Evolutionary conservation across 257 asterid species (phyloP), one percentile per base, ranked within the genome.

Genomic region (Scutellaria galericulata): DNA sequence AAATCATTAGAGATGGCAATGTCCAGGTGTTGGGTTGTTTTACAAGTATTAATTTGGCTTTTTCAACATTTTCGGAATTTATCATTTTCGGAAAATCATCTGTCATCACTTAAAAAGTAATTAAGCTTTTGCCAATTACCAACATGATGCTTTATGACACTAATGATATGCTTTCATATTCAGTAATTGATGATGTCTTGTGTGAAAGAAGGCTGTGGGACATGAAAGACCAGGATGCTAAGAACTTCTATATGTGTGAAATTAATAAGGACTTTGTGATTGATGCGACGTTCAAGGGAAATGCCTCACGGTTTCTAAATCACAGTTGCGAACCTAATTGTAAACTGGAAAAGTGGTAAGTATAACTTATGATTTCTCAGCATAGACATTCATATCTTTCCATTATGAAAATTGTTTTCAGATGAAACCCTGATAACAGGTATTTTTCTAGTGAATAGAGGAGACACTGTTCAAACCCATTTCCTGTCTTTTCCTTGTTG

Each of bases 311-410:
- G 66, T 94, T 94, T 83, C 90, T 94, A 65, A 94, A 94, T 70
- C 98, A 94, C 81, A 89, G 98, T 64, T 94, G 98, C 69, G 87
- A 87, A 53, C 97, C 98, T 70, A 94, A 94, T 57, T 94, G 98
- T 80, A 83, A 86, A 79, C 84, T 94, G 70, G 98, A 94, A 72
- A 94, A 94, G 79, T 94, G 98, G 98, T 91, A 52, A 83, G 91
- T 83, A 48, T 68, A 20, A 31, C 71, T 70, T 66, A 46, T 81
- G 47, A 53, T 73, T 56, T 72, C 62, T 72, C 65, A 15, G 57
- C 39, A 37, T 42, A 37, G 45, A 50, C 22, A 66, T 68, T 60
- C 67, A 44, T 65, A 14, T 14, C 35, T 57, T 52, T 65, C 54
- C 2, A 64, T 11, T 7, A 58, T 31, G 45, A 42, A 74, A 64